Evolutionary conservation across 139 green algal species (phyloP).

Genomic region (Chlamydomonas sphaeroides): DNA sequence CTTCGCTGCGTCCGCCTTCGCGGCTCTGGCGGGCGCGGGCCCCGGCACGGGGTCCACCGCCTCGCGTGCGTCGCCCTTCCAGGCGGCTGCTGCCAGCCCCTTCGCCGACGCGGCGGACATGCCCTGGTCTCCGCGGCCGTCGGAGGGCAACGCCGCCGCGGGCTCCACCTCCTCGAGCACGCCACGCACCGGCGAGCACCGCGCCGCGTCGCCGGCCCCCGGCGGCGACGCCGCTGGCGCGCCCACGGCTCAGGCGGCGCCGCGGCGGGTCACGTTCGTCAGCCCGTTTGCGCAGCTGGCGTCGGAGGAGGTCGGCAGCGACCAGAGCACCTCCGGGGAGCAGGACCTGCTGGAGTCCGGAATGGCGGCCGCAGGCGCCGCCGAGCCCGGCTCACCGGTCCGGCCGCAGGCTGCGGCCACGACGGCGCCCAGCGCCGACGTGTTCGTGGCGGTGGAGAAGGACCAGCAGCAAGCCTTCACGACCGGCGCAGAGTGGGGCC

Average conservation of each 20-base stretch:
- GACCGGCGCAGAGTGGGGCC: background rate
- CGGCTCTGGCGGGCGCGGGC: background rate
- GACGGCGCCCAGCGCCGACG: slow-evolving; percentile 22
- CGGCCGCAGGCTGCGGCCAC: background rate
- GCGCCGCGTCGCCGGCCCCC: background rate
- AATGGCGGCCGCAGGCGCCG: background rate
- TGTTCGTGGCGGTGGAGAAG: background rate
- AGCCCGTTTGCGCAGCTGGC: slow-evolving; percentile 35
- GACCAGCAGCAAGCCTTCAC: slow-evolving; percentile 25
- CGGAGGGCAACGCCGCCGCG: background rate
- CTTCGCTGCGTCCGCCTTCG: too few species aligned
- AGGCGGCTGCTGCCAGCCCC: background rate
- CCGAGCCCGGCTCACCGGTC: background rate
- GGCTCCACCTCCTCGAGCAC: background rate
- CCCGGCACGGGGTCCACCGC: background rate
- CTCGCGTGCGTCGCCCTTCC: background rate
- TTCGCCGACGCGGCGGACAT: slow-evolving; percentile 9
- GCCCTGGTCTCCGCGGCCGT: slow-evolving; percentile 5
- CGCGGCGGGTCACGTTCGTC: background rate
- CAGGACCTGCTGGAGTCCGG: background rate
- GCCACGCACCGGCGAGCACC: background rate
- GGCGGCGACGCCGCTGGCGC: background rate
- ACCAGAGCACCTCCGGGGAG: background rate
- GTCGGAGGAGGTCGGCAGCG: background rate
- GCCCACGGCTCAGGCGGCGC: background rate